Base-by-base conservation (phyloP, 2,329 filamentous ascomycete genomes). In the Trichocomaceae sp. region DNA sequence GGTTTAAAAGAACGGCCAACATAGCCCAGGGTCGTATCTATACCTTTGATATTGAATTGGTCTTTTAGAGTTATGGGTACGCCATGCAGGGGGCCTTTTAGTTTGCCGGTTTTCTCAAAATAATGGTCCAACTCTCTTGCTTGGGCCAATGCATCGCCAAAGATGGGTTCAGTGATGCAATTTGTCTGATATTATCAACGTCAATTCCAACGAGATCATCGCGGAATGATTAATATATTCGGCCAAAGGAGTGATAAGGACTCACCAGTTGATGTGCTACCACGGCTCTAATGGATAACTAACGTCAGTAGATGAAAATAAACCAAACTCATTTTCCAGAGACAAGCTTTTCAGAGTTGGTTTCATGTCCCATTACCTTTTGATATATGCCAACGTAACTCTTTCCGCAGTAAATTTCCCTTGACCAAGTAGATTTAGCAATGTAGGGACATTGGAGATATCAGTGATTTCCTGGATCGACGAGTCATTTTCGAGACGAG, bases 31-130 rank as follows among this genome's bases (percentile, higher is more conserved):
- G 82, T 82, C 1, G 77, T 75, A 47, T 83, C 78, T 2, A 73
- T 62, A 1, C 79, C 80, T 54, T 76, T 75, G 23, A 84, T 69
- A 29, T 83, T 75, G 66, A 83, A 84, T 6, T 79, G 79, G 51
- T 84, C 82, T 62, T 84, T 84, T 5, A 82, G 60, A 20, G 71
- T 75, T 44, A 82, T 72, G 0, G 79, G 79, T 1, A 82, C 62
- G 0, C 77, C 79, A 62, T 79, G 79, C 19, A 77, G 58, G 10
- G 74, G 69, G 13, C 78, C 77, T 59, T 77, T 68, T 13, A 72
- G 55, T 58, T 70, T 70, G 7, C 71, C 71, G 2, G 56, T 55
- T 20, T 52, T 12, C 71, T 67, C 2, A 41, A 60, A 62, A n/a
- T 62, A 53, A 1, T 54, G 33, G 48, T 67, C 64, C 2, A 66